These are phyloP conservation scores for Candida neerlandica DNA, from an alignment of 1,139 yeast genomes.

Conservation along the genomic window DNA sequence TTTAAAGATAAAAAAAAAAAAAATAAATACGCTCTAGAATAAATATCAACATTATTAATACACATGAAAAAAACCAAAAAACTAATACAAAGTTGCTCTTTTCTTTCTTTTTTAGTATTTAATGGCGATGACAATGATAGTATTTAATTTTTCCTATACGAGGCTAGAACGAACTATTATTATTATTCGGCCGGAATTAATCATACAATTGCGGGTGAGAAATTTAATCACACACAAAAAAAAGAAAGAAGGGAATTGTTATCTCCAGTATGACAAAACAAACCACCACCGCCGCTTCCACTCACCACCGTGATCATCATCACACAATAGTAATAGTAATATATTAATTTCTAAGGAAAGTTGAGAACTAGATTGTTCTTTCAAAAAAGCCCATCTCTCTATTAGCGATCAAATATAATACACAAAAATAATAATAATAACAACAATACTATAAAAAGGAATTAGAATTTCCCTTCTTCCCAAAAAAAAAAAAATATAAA, in stretches of 20 bases:
- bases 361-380: no score
- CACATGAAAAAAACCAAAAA: neutral
- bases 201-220: neutral
- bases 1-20: neutral
- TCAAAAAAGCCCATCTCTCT: no score
- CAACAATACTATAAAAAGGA: neutral
- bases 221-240: neutral
- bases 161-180: neutral
- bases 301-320: neutral
- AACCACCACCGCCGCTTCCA: no score
- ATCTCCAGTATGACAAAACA: neutral
- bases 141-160: neutral
- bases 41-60: neutral
- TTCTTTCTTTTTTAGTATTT: neutral
- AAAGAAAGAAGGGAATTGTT: neutral
- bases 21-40: neutral
- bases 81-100: no score
- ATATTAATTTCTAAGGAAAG: no score
- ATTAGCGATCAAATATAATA: no score
- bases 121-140: neutral
- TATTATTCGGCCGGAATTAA: neutral
- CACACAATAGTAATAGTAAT: neutral
- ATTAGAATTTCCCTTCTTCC: neutral
- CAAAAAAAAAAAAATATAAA: no score
- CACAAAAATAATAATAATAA: no score